These are phyloP conservation scores for Cudoniella acicularis DNA, from an alignment of 495 filamentous ascomycete species.

Conservation along the genomic window DNA sequence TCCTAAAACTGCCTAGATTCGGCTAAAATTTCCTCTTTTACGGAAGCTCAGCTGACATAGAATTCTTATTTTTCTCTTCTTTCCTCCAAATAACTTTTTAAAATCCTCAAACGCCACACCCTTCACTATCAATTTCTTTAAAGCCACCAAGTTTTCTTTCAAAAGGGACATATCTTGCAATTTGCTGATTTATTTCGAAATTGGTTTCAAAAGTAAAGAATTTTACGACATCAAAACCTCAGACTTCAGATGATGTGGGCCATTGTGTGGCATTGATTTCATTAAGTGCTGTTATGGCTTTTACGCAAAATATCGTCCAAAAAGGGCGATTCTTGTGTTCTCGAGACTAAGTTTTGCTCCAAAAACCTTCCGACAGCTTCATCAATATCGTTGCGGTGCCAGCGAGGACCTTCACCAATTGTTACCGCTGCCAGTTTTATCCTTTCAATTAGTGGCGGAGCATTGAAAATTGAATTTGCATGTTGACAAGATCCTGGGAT, in stretches of 20 bases:
- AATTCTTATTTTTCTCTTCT: neutral
- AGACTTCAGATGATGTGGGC: no score
- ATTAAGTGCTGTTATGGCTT: no score
- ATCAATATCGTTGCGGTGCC: neutral
- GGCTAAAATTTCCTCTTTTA: constrained; percentile 2
- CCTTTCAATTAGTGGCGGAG: neutral
- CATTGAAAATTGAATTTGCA: neutral
- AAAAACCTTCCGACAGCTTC: constrained; percentile 3
- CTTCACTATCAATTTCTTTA: neutral
- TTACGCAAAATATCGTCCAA: no score
- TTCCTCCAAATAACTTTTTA: neutral
- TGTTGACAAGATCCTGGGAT: constrained; percentile 2
- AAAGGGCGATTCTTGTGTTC: no score
- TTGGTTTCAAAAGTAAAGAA: no score
- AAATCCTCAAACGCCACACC: no score
- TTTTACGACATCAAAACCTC: no score
- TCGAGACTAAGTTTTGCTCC: neutral
- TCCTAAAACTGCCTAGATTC: neutral
- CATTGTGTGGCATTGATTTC: no score
- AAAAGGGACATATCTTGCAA: no score
- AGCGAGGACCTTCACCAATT: constrained; percentile 8
- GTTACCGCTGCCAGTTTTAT: neutral
- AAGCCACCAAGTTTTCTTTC: no score
- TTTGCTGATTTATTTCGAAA: no score
- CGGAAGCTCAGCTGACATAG: neutral